Evolutionary conservation across 352 stramenopile genomes (phyloP).

Genomic region (Pythium apleroticum): DNA sequence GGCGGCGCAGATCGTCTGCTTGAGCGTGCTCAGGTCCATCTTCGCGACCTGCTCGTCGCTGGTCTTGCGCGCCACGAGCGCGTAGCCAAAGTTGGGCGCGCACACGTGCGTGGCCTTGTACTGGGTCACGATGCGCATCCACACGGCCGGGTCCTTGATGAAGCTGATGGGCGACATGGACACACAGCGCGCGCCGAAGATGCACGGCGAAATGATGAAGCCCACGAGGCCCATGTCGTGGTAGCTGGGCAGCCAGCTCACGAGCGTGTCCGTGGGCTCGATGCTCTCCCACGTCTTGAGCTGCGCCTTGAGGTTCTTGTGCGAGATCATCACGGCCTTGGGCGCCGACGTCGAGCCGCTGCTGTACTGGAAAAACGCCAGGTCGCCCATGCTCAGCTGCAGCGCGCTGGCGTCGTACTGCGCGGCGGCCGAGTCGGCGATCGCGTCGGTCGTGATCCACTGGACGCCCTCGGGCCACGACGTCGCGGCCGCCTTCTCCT

Average conservation of each 20-base stretch:
- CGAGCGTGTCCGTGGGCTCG: slow-evolving; percentile 53
- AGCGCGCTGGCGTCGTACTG: slow-evolving; percentile 53
- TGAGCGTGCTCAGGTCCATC: slow-evolving; percentile 67
- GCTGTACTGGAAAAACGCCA: slow-evolving; percentile 87
- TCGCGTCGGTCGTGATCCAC: slow-evolving; percentile 72
- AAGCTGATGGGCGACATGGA: slow-evolving; percentile 86
- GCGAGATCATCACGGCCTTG: slow-evolving; percentile 85
- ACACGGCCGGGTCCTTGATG: slow-evolving; percentile 82
- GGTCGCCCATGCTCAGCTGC: slow-evolving; percentile 44
- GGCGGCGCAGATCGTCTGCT: slow-evolving; percentile 76
- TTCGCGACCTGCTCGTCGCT: slow-evolving; percentile 53
- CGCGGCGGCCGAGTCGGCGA: slow-evolving; percentile 49
- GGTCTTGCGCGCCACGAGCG: slow-evolving; percentile 71
- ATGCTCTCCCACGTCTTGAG: slow-evolving; percentile 80
- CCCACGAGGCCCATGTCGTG: slow-evolving; percentile 85
- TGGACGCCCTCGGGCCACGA: slow-evolving; percentile 66
- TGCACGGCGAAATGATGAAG: slow-evolving; percentile 73
- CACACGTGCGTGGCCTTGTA: slow-evolving; percentile 81
- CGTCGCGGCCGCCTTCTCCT: slow-evolving; percentile 34
- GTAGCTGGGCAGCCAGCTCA: slow-evolving; percentile 82
- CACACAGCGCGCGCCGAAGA: slow-evolving; percentile 60
- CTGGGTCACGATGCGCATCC: slow-evolving; percentile 72
- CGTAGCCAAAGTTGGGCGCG: slow-evolving; percentile 82
- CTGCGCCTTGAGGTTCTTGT: slow-evolving; percentile 71
- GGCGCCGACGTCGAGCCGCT: slow-evolving; percentile 76